Percentiles rank a stretch among this genome's conserved stretches.
Conservation (phyloP, 192 early-diverging fungal genomes). For the Obelidium mucronatum region DNA sequence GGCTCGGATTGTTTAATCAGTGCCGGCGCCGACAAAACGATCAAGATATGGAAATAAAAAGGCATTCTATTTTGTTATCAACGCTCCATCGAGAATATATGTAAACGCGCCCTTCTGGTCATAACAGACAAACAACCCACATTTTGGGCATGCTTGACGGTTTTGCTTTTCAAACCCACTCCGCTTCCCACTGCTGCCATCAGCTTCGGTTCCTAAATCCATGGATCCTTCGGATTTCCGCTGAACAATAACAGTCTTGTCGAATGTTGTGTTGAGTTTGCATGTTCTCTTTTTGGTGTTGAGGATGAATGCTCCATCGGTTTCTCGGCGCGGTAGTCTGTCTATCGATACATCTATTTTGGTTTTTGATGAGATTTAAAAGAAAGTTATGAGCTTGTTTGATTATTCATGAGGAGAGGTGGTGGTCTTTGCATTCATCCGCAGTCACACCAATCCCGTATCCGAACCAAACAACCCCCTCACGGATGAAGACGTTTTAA, state of each 20-base stretch:
- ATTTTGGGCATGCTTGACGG: constrained; percentile 31
- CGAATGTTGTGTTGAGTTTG: constrained; percentile 36
- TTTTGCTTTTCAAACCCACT: constrained; percentile 28
- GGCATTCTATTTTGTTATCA: constrained; percentile 13
- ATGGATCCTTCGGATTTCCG: background rate
- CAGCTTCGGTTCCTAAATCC: no score
- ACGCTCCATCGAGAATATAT: constrained; percentile 32
- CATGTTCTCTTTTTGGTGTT: constrained; percentile 40
- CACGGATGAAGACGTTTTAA: no score
- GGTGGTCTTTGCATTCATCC: background rate
- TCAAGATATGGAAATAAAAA: constrained; percentile 39
- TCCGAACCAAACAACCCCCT: no score
- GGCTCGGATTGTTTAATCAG: constrained; percentile 28
- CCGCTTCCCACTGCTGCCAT: background rate
- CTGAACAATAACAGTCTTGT: constrained; percentile 22
- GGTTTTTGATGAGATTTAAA: background rate
- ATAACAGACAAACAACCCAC: constrained; percentile 32
- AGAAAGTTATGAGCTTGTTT: background rate
- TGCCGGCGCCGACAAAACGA: constrained; percentile 34
- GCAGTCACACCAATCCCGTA: background rate
- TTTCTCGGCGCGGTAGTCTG: constrained; percentile 26
- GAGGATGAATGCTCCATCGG: constrained; percentile 42
- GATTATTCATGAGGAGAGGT: background rate
- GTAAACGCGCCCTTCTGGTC: constrained; percentile 34
- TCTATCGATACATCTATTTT: constrained; percentile 13